Conservation (phyloP, 2,329 filamentous ascomycete genomes). For the Amesomyces nigricolor region DNA sequence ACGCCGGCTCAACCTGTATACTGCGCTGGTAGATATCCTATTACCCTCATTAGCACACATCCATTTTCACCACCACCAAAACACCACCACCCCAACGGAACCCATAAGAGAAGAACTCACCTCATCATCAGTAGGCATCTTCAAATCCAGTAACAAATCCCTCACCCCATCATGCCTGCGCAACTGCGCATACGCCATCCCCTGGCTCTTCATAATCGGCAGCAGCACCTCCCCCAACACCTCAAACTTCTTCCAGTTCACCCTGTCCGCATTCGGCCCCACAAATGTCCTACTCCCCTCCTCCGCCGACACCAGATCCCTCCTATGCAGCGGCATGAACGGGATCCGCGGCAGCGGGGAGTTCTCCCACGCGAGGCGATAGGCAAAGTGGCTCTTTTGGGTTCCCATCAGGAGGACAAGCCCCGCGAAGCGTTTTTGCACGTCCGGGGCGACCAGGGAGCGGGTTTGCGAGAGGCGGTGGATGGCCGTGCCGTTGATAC, state of each 20-base stretch:
- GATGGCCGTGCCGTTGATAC: conserved; percentile 82
- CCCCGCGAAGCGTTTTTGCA: conserved; percentile 79
- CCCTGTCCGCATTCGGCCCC: conserved; percentile 62
- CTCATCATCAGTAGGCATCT: conserved; percentile 80
- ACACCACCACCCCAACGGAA: not conserved
- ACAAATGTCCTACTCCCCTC: conserved; percentile 90
- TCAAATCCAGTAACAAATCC: conserved; percentile 73
- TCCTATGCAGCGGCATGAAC: conserved; percentile 81
- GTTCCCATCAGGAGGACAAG: conserved; percentile 89
- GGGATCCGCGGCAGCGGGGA: conserved; percentile 85
- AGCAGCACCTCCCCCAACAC: conserved; percentile 88
- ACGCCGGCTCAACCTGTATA: conserved; percentile 50
- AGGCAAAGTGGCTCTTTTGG: conserved; percentile 87
- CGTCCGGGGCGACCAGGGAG: conserved; percentile 63
- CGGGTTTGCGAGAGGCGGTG: conserved; percentile 77
- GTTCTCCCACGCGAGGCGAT: conserved; percentile 97
- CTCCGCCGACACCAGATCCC: conserved; percentile 86
- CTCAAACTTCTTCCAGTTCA: conserved; percentile 99
- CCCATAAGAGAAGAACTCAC: conserved; percentile 52
- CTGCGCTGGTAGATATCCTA: conserved; percentile 62
- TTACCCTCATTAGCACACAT: conserved; percentile 3
- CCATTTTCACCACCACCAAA: too few species aligned
- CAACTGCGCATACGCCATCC: conserved; percentile 70
- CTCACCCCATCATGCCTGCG: conserved; percentile 63
- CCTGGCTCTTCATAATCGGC: conserved; percentile 87